phyloP scores from a whole-genome alignment of 306 rosid species.

The Pterocarpus santalinus region DNA sequence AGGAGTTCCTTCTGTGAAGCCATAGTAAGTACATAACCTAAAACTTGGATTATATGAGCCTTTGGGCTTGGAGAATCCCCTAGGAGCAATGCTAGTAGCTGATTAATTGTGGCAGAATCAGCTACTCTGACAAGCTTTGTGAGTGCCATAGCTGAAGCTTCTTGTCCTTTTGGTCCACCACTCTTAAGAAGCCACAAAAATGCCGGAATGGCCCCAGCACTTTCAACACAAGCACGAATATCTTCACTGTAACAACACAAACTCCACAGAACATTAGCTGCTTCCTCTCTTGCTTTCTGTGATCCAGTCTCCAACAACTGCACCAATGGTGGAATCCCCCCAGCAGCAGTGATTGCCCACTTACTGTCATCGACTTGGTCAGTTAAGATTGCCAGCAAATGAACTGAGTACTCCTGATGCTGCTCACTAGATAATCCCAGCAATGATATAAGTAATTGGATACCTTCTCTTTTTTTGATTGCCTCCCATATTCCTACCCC shows the following conservation, averaged over 20 bases:
- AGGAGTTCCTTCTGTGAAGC: conserved; percentile 80
- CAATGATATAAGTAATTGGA: conserved; percentile 88
- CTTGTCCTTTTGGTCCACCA: conserved; percentile 88
- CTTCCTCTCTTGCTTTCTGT: conserved; percentile 93
- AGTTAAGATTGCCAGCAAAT: conserved; percentile 81
- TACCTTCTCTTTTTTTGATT: conserved; percentile 88
- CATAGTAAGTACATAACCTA: conserved; percentile 89
- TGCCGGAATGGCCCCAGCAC: conserved; percentile 68
- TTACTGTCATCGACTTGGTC: conserved; percentile 96
- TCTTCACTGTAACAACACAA: conserved; percentile 97
- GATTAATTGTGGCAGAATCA: conserved; percentile 94
- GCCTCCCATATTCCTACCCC: conserved; percentile 90
- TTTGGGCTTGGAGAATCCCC: conserved; percentile 84
- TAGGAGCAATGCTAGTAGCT: conserved; percentile 84
- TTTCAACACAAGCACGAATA: conserved; percentile 75
- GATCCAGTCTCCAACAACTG: conserved; percentile 94
- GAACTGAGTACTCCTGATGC: conserved; percentile 95
- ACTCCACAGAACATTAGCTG: conserved; percentile 92
- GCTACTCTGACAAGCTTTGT: conserved; percentile 82
- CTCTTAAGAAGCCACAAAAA: conserved; percentile 91
- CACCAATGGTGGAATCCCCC: conserved; percentile 96
- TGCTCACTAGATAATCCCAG: conserved; percentile 93
- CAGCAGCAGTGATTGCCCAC: conserved; percentile 99
- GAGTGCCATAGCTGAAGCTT: conserved; percentile 93
- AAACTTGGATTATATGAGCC: conserved; percentile 76